phyloP scores from a whole-genome alignment of 371 early-diverging fungal genomes.

The Mortierella sp. region DNA sequence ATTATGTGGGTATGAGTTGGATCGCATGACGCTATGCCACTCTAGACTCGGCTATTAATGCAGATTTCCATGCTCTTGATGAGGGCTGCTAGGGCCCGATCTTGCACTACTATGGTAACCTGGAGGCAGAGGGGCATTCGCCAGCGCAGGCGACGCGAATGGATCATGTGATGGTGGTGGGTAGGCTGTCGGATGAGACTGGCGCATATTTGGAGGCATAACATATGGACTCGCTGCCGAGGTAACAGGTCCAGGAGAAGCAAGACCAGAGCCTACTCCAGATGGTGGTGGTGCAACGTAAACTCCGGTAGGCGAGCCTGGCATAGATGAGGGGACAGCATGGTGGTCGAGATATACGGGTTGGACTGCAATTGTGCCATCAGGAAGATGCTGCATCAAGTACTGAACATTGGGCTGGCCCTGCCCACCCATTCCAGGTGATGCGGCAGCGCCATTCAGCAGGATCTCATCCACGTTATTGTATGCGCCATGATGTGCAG shows the following conservation, averaged over 20 bases:
- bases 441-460: conserved; percentile 15
- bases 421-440: conserved; percentile 33
- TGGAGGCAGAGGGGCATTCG: conserved; percentile 28
- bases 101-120: neutral
- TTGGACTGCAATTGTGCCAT: conserved; percentile 51
- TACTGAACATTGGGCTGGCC: conserved; percentile 41
- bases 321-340: conserved; percentile 15
- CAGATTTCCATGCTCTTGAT: conserved; percentile 18
- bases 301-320: conserved; percentile 16
- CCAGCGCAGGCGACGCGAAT: conserved; percentile 32
- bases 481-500: conserved; percentile 16
- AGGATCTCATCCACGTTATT: conserved; percentile 32
- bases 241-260: neutral
- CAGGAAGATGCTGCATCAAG: conserved; percentile 53
- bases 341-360: conserved; percentile 50
- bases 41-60: neutral
- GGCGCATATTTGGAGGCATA: conserved; percentile 6
- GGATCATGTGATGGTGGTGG: conserved; percentile 36
- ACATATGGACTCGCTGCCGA: conserved; percentile 6
- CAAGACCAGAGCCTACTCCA: neutral
- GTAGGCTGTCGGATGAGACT: conserved; percentile 14
- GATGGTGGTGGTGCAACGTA: conserved; percentile 35
- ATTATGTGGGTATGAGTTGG: too few relatives aligned
- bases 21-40: too few relatives aligned
- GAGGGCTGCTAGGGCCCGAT: conserved; percentile 28